A percentile compares a stretch with the other conserved stretches of the same genome.
These are phyloP conservation scores for Eimeria praecox DNA, from an alignment of 169 alveolate genomes.

Conservation along the genomic window DNA sequence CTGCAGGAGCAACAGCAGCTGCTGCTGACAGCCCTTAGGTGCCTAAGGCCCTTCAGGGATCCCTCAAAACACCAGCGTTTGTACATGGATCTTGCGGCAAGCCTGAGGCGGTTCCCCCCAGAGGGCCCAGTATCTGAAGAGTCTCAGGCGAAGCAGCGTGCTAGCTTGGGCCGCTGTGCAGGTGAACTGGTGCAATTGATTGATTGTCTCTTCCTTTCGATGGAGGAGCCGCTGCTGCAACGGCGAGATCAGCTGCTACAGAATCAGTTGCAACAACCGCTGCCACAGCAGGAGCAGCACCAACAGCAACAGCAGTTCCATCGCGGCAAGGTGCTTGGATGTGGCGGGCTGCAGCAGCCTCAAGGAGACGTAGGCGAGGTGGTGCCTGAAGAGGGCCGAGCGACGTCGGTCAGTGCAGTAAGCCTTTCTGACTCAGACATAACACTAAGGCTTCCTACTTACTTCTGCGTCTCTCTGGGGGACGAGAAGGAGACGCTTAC, in stretches of 20 bases:
- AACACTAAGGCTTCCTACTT: neutral
- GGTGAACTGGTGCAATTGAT: conserved; percentile 19
- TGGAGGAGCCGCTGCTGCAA: conserved; percentile 50
- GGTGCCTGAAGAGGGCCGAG: conserved; percentile 22
- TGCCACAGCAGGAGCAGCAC: neutral
- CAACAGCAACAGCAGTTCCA: neutral
- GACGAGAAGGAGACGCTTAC: conserved; percentile 24
- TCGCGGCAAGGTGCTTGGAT: neutral
- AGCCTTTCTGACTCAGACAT: neutral
- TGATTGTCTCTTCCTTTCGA: conserved; percentile 8
- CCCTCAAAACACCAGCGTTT: neutral
- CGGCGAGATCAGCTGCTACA: conserved; percentile 8
- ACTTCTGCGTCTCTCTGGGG: neutral
- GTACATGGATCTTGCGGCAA: conserved; percentile 12
- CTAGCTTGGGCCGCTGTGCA: neutral
- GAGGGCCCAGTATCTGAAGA: neutral
- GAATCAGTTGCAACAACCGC: conserved; percentile 25
- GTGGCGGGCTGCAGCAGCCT: conserved; percentile 19
- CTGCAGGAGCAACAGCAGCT: conserved; percentile 33
- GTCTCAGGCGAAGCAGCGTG: neutral
- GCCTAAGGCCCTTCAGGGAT: conserved; percentile 38
- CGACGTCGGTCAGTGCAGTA: neutral
- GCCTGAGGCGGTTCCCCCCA: conserved; percentile 43
- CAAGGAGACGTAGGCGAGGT: neutral
- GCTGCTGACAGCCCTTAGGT: conserved; percentile 43